phyloP scores from a whole-genome alignment of 2,329 filamentous ascomycete genomes.

The Karstenula rhodostoma region DNA sequence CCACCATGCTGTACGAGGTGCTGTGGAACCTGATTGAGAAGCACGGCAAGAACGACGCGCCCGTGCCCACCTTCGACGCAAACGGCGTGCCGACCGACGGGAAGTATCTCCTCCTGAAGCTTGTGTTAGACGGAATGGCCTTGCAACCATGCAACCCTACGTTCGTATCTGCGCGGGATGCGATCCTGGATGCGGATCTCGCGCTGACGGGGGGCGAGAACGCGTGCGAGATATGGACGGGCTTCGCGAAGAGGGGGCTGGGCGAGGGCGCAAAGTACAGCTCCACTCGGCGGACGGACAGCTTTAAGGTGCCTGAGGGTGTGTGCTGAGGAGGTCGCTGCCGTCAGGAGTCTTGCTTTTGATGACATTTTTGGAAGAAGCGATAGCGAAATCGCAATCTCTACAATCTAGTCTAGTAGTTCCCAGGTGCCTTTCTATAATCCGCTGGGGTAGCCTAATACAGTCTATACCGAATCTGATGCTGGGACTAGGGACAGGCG shows the following conservation, averaged over 20 bases:
- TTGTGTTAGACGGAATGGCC: conserved; percentile 62
- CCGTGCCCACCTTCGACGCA: conserved; percentile 53
- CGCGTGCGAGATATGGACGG: conserved; percentile 62
- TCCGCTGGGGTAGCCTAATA: too few relatives aligned
- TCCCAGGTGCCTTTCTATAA: too few relatives aligned
- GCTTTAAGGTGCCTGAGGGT: conserved; percentile 31
- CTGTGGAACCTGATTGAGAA: conserved; percentile 67
- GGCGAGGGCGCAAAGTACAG: conserved; percentile 47
- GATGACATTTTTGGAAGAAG: too few relatives aligned
- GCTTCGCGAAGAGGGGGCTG: conserved; percentile 65
- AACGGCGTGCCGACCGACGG: conserved; percentile 62
- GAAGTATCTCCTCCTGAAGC: conserved; percentile 61
- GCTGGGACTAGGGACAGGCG: too few relatives aligned
- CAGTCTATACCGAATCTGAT: too few relatives aligned
- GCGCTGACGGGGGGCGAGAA: conserved; percentile 62
- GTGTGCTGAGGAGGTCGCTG: conserved; percentile 11
- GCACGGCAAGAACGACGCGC: conserved; percentile 59
- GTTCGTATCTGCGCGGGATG: conserved; percentile 62
- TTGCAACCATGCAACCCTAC: conserved; percentile 66
- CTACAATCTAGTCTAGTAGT: too few relatives aligned
- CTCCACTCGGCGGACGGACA: conserved; percentile 27
- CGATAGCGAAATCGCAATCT: too few relatives aligned
- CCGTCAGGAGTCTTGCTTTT: too few relatives aligned
- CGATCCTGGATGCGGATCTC: conserved; percentile 64
- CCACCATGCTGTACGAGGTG: conserved; percentile 63